A percentile compares a stretch with the other conserved stretches of the same genome.
phyloP scores from a whole-genome alignment of 257 asterid species.

The Solanum etuberosum region DNA sequence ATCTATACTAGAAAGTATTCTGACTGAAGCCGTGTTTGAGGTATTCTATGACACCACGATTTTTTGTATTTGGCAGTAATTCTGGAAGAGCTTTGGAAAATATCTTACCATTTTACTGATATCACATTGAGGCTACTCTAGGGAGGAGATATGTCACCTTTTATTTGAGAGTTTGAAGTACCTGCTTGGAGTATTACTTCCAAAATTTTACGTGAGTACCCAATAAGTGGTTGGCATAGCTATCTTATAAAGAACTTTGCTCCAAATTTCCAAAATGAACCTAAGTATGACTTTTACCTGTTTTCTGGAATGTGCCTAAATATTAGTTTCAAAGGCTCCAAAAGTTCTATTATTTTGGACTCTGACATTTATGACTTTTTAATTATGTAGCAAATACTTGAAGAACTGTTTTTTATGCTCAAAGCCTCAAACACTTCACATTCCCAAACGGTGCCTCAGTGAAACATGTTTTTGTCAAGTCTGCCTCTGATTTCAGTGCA shows the following conservation, averaged over 20 bases:
- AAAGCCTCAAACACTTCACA: background rate
- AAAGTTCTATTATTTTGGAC: background rate
- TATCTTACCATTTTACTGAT: background rate
- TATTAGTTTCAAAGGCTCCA: background rate
- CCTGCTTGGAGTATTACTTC: background rate
- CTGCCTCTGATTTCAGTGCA: too few species aligned
- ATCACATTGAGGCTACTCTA: background rate
- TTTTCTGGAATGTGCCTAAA: background rate
- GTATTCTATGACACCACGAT: slow-evolving; percentile 13
- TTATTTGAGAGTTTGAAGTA: background rate
- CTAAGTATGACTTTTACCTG: background rate
- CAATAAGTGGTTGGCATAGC: background rate
- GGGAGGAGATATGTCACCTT: too few species aligned
- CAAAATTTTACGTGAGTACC: background rate
- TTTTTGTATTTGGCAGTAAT: background rate
- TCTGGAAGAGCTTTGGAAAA: background rate
- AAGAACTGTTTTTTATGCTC: background rate
- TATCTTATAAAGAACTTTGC: background rate
- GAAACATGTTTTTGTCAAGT: too few species aligned
- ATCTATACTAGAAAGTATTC: slow-evolving; percentile 66
- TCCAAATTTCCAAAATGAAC: background rate
- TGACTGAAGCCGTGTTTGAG: slow-evolving; percentile 94
- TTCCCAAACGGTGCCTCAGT: too few species aligned
- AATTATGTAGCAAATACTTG: background rate
- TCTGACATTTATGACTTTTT: background rate